Conservation (phyloP, 2,329 filamentous ascomycete genomes). For the Hypoxylon sp. region DNA sequence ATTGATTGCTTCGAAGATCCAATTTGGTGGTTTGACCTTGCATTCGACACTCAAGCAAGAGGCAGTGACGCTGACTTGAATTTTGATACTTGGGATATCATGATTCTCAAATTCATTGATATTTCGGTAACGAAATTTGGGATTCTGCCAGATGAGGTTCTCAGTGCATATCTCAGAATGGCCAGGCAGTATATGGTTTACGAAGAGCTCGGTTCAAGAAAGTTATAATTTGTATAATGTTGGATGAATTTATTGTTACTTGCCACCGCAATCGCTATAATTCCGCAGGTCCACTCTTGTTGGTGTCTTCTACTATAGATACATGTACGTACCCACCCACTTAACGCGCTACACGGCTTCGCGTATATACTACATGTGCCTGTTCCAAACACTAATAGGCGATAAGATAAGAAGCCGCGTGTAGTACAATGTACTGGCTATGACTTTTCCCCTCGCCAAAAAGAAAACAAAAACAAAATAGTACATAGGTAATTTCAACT, state of each 20-base stretch:
- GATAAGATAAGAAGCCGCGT: conserved; percentile 25
- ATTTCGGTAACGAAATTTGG: no score
- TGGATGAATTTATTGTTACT: neutral
- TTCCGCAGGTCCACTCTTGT: no score
- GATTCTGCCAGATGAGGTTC: no score
- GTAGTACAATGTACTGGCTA: no score
- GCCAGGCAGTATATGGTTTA: neutral
- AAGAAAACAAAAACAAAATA: conserved; percentile 21
- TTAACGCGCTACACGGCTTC: neutral
- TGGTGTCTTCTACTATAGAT: no score
- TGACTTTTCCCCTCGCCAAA: conserved; percentile 12
- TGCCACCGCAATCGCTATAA: no score
- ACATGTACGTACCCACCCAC: neutral
- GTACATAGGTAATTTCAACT: neutral
- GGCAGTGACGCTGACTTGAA: no score
- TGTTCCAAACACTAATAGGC: neutral
- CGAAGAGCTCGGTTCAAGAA: neutral
- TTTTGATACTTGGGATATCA: neutral
- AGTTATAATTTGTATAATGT: neutral
- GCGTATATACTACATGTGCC: neutral
- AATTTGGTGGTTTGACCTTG: no score
- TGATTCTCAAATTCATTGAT: no score
- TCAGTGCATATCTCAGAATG: neutral
- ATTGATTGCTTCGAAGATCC: no score
- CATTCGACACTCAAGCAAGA: no score